phyloP scores from a whole-genome alignment of 2,329 filamentous ascomycete species.

The Aspergillus tamarii region DNA sequence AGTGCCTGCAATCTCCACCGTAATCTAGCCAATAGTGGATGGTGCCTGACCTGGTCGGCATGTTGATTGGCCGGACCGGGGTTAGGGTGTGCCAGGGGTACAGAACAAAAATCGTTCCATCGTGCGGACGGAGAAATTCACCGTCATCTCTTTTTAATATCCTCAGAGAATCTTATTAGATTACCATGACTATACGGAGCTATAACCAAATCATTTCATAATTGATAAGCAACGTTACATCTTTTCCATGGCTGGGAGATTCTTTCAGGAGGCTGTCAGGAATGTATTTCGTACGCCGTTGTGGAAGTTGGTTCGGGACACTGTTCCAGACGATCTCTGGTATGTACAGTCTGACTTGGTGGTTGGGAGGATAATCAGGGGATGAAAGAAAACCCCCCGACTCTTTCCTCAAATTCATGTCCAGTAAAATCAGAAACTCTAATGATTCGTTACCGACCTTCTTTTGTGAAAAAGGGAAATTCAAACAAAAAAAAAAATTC shows the following conservation, averaged over 20 bases:
- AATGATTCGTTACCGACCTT: neutral
- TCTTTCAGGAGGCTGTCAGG: slow-evolving; percentile 4
- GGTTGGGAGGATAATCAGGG: slow-evolving; percentile 12
- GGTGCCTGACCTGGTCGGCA: neutral
- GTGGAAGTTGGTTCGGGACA: neutral
- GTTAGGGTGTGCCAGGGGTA: slow-evolving; percentile 3
- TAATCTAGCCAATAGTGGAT: neutral
- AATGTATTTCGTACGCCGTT: neutral
- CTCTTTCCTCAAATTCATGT: neutral
- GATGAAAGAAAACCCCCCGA: neutral
- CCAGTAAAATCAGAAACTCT: neutral
- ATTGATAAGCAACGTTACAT: neutral
- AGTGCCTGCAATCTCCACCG: neutral
- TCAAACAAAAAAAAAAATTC: neutral
- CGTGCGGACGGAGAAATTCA: neutral
- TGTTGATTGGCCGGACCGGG: neutral
- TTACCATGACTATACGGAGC: neutral
- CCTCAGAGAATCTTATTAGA: neutral
- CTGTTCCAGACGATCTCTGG: slow-evolving; percentile 11
- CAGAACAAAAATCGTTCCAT: too few relatives aligned
- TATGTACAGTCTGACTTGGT: slow-evolving; percentile 4
- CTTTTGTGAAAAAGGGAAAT: neutral
- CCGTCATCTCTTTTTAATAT: neutral
- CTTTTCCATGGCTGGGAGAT: slow-evolving; percentile 1
- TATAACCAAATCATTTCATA: neutral